Evolutionary conservation across 1,284 basidiomycete genomes (phyloP), one percentile per base, ranked within the genome.

Genomic region (Xanthoconium separans): DNA sequence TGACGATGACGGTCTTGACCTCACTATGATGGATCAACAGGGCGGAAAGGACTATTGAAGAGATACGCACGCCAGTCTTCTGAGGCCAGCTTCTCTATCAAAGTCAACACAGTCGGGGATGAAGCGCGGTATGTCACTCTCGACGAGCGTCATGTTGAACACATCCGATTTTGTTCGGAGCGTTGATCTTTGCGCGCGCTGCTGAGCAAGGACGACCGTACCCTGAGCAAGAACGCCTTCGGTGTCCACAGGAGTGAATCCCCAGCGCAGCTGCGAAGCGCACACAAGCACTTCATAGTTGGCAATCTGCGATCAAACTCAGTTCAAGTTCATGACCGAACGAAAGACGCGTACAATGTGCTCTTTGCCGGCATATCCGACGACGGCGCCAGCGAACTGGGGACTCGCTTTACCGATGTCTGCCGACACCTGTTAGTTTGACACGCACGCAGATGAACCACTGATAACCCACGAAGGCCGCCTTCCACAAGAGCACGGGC

Each of bases 1-100:
- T 60, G 34, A 76, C 55, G 43, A 78, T 66, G 34, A 79, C 73
- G n/a, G 65, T 68, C 53, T 77, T 69, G 53, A 70, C 58, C 44
- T 68, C 67, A 50, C 70, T 69, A 31, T 3, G 27, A 48, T 12
- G 3, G 3, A 29, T 58, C 51, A 67, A 22, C 11, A 53, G 1
- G 22, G 9, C 7, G 29, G 7, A 34, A 24, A 44, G 29, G 39
- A 29, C 16, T 6, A 44, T 18, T 7, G 4, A 13, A 8, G 30
- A 48, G 22, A 44, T 27, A 70, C 59, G 48, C 44, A 71, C 67
- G 64, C 68, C 20, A 70, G 57, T 58, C 53, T 54, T 36, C 40
- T 57, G 8, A 72, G 55, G 18, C 30, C 40, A 27, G 27, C 50
- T 33, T 70, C 67, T 45, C 65, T 61, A 6, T 64, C 13, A 20